These are phyloP conservation scores for Nicotiana paniculata DNA, from an alignment of 257 asterid species.

Conservation along the genomic window DNA sequence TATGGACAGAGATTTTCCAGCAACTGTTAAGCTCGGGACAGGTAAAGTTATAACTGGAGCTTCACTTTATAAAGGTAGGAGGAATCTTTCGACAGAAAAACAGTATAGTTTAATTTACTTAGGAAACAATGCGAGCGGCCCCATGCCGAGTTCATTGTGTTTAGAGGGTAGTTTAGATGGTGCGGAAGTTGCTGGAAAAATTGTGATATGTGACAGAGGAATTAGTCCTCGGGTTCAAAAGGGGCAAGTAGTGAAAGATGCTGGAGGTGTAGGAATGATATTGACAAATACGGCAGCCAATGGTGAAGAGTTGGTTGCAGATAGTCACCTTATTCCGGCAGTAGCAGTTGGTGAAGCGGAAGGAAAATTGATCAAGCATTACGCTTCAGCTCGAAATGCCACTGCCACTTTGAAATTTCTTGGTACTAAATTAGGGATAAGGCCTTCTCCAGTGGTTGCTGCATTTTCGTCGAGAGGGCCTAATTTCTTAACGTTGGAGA, in stretches of 20 bases:
- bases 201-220: constrained; percentile 85
- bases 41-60: constrained; percentile 50
- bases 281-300: constrained; percentile 64
- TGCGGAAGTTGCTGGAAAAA: constrained; percentile 59
- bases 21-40: constrained; percentile 60
- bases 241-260: constrained; percentile 87
- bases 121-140: constrained; percentile 60
- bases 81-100: constrained; percentile 24
- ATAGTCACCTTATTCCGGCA: constrained; percentile 79
- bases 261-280: constrained; percentile 88
- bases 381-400: constrained; percentile 30
- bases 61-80: constrained; percentile 61
- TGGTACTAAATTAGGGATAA: constrained; percentile 56
- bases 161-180: constrained; percentile 69
- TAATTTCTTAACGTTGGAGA: constrained; percentile 60
- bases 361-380: constrained; percentile 56
- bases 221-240: constrained; percentile 84
- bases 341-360: constrained; percentile 66
- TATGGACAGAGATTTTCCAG: constrained; percentile 87
- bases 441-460: constrained; percentile 89
- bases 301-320: constrained; percentile 88
- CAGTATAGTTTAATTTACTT: constrained; percentile 53
- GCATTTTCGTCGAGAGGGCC: constrained; percentile 96
- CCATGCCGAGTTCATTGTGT: constrained; percentile 78
- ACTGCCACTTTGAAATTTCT: constrained; percentile 60